These are phyloP conservation scores for Hippophae gyantsensis DNA, from an alignment of 306 rosid genomes.

Conservation along the genomic window DNA sequence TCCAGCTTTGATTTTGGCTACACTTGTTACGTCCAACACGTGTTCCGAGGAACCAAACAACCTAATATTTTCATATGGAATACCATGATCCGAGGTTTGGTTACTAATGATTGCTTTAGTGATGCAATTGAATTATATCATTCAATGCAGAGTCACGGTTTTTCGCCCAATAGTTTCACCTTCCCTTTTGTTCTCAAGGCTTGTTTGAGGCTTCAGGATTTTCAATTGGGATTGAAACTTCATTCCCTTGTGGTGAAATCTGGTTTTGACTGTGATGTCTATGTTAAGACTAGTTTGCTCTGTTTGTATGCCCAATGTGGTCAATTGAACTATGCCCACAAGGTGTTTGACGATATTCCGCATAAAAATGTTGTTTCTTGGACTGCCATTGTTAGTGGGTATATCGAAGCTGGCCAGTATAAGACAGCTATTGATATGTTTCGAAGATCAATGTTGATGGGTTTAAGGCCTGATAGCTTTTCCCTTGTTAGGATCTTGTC, in stretches of 20 bases:
- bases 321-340: conserved; percentile 26
- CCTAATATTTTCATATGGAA: conserved; percentile 46
- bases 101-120: conserved; percentile 37
- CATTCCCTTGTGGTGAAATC: conserved; percentile 46
- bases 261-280: conserved; percentile 52
- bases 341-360: conserved; percentile 50
- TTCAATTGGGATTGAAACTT: conserved; percentile 32
- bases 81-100: conserved; percentile 57
- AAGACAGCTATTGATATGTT: conserved; percentile 46
- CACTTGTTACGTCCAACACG: conserved; percentile 25
- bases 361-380: conserved; percentile 56
- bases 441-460: conserved; percentile 41
- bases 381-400: conserved; percentile 57
- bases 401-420: conserved; percentile 25
- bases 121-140: conserved; percentile 26
- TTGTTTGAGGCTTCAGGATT: conserved; percentile 33
- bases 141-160: conserved; percentile 32
- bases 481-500: conserved; percentile 41
- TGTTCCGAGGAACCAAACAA: conserved; percentile 28
- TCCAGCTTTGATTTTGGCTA: conserved; percentile 21
- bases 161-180: conserved; percentile 40
- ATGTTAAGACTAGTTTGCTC: conserved; percentile 46
- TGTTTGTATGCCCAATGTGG: conserved; percentile 42
- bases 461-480: conserved; percentile 53
- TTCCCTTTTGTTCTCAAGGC: conserved; percentile 61